Percentiles rank a stretch among this genome's conserved stretches.
These are phyloP conservation scores for Eryngium alpinum DNA, from an alignment of 140 eudicot species.

Conservation along the genomic window DNA sequence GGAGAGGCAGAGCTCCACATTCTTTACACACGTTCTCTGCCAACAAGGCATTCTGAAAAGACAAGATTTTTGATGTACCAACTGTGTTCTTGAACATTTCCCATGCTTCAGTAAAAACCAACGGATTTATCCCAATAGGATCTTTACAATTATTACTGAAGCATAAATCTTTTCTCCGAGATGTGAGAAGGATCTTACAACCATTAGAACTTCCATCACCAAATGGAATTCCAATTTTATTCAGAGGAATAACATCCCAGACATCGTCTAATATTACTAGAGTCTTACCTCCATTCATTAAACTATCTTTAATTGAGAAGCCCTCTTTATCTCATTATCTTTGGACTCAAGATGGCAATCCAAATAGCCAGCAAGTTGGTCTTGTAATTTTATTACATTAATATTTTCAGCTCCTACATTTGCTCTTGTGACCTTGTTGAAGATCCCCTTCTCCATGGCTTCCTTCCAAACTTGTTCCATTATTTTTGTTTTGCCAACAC, in stretches of 20 bases:
- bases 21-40: not conserved
- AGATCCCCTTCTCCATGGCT: not conserved
- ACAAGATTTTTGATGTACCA: not conserved
- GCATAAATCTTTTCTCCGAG: not conserved
- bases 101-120: slow-evolving; percentile 8
- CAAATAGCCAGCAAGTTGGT: not conserved
- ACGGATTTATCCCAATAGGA: not conserved
- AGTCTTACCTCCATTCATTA: not conserved
- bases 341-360: not conserved
- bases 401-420: not conserved
- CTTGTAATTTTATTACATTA: not conserved
- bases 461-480: not conserved
- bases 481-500: slow-evolving; percentile 19
- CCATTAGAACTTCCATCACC: too few relatives aligned
- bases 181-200: slow-evolving; percentile 8
- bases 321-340: not conserved
- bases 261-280: not conserved
- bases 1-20: slow-evolving; percentile 19
- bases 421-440: slow-evolving; percentile 1
- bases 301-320: not conserved
- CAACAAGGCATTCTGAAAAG: not conserved
- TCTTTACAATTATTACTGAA: not conserved
- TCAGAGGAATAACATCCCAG: slow-evolving; percentile 8
- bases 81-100: not conserved
- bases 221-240: not conserved